Percentiles rank a stretch among this genome's conserved stretches.
Evolutionary conservation across 2,329 filamentous ascomycete genomes (phyloP).

Genomic region (Talaromyces islandicus): DNA sequence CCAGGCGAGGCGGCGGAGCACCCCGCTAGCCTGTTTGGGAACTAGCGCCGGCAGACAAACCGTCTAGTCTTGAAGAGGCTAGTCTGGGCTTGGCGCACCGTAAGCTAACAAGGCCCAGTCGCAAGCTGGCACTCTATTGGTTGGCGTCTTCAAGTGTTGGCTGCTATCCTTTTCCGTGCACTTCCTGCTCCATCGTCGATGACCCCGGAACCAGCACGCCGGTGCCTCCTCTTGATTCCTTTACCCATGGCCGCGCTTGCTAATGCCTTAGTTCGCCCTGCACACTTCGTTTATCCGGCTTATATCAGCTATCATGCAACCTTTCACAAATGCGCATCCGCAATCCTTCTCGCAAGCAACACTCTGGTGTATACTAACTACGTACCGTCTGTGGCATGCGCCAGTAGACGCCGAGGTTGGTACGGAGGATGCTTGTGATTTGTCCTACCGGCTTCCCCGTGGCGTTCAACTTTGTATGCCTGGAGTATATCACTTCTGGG

Average conservation of each 20-base stretch:
- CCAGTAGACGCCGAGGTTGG: neutral
- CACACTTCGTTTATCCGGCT: too few species aligned
- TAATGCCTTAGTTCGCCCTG: neutral
- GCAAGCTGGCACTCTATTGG: too few species aligned
- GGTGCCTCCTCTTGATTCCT: too few species aligned
- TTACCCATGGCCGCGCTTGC: too few species aligned
- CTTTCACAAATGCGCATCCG: neutral
- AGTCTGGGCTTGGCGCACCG: neutral
- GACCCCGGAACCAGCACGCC: neutral
- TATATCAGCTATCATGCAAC: neutral
- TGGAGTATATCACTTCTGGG: neutral
- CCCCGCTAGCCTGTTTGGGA: neutral
- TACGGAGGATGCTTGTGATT: neutral
- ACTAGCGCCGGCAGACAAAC: neutral
- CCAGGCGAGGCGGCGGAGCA: neutral
- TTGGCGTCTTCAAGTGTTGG: too few species aligned
- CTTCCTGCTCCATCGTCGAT: neutral
- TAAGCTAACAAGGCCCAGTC: neutral
- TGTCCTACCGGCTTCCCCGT: neutral
- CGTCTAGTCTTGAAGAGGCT: neutral
- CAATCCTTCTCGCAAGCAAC: neutral
- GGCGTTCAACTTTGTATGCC: neutral
- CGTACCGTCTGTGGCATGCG: neutral
- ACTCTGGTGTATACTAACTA: too few species aligned
- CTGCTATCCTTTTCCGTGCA: too few species aligned